Conservation (phyloP, 2,329 filamentous ascomycete species). For the Sphaerulina populicola region DNA sequence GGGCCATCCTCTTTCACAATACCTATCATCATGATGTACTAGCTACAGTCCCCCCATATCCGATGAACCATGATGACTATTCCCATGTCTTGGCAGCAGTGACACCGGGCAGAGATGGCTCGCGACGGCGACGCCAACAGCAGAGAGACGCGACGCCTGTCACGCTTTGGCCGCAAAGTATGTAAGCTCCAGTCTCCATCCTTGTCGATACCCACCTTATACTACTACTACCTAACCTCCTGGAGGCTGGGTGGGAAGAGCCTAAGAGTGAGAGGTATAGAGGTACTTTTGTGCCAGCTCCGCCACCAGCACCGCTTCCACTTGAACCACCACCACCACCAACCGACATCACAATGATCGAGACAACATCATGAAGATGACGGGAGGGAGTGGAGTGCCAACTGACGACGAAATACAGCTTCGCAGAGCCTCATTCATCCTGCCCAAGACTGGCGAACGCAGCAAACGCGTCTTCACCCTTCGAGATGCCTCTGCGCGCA, state of each 20-base stretch:
- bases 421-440: slow-evolving; percentile 76
- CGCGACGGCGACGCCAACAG: slow-evolving; percentile 4
- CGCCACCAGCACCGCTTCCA: not conserved
- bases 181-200: slow-evolving; percentile 3
- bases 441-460: slow-evolving; percentile 78
- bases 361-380: not conserved
- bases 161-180: slow-evolving; percentile 14
- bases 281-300: not conserved
- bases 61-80: not conserved
- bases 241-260: no score
- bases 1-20: not conserved
- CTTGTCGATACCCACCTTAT: no score
- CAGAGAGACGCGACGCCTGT: slow-evolving; percentile 9
- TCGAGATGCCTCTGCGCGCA: slow-evolving; percentile 43
- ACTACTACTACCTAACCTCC: no score
- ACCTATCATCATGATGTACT: not conserved
- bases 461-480: slow-evolving; percentile 72
- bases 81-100: not conserved
- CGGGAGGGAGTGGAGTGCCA: slow-evolving; percentile 1
- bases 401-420: slow-evolving; percentile 36
- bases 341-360: not conserved
- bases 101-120: slow-evolving; percentile 7
- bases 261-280: no score
- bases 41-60: not conserved
- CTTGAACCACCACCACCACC: not conserved